Conservation (phyloP, 169 alveolate genomes). For the Cryptosporidium ryanae region DNA sequence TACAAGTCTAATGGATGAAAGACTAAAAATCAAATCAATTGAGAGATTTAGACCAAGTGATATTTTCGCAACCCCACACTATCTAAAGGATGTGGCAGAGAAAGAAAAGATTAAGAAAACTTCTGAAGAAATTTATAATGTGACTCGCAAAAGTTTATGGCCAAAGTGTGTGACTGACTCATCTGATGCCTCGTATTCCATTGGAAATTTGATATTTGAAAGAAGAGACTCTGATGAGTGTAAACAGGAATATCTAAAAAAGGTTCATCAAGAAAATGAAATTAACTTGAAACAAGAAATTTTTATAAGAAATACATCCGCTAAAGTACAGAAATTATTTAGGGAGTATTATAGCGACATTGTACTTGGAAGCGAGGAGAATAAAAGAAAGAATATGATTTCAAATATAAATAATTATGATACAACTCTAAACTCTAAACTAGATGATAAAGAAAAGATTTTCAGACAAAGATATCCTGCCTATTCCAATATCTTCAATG, state of each 20-base stretch:
- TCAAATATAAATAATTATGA: background rate
- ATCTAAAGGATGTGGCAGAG: background rate
- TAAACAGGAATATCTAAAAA: constrained; percentile 13
- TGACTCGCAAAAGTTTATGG: constrained; percentile 9
- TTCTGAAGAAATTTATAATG: constrained; percentile 6
- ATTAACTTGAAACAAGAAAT: background rate
- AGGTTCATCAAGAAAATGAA: constrained; percentile 19
- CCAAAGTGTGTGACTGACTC: background rate
- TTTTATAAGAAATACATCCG: constrained; percentile 21
- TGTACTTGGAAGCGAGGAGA: constrained; percentile 30
- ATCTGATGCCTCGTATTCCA: background rate
- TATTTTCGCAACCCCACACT: constrained; percentile 31
- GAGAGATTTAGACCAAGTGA: constrained; percentile 42
- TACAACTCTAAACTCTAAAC: background rate
- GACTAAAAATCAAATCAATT: constrained; percentile 28
- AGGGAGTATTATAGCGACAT: constrained; percentile 41
- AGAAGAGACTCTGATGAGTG: background rate
- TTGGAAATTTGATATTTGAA: constrained; percentile 11
- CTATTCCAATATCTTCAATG: constrained; percentile 44
- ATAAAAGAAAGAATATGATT: constrained; percentile 43
- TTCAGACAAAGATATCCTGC: constrained; percentile 23
- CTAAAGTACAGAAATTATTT: constrained; percentile 39
- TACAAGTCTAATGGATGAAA: constrained; percentile 32
- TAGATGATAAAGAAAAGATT: constrained; percentile 3
- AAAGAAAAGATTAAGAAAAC: background rate